phyloP scores from a whole-genome alignment of 2,329 filamentous ascomycete species.

The Botrytis hyacinthi region DNA sequence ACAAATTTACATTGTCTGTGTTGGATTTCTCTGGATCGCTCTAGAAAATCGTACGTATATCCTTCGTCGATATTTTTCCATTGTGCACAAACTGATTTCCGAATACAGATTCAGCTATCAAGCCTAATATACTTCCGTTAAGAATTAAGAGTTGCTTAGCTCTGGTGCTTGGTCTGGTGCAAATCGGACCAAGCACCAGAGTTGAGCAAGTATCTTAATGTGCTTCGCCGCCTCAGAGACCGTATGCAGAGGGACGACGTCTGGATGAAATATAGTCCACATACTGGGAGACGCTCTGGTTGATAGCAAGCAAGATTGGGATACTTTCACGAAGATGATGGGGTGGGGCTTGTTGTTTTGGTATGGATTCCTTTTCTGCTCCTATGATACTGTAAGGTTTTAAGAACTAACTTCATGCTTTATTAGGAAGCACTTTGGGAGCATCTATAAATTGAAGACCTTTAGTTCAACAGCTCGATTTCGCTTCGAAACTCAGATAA shows the following conservation, averaged over 20 bases:
- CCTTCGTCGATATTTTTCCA: fast-evolving
- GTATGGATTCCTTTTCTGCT: not conserved
- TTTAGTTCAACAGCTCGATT: not conserved
- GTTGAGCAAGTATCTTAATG: not conserved
- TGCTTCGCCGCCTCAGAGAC: not conserved
- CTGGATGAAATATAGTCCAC: not conserved
- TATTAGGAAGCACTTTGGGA: not conserved
- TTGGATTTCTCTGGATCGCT: fast-evolving
- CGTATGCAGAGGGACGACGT: not conserved
- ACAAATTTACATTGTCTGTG: not conserved
- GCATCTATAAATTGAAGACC: not conserved
- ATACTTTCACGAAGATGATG: not conserved
- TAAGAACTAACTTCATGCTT: not conserved
- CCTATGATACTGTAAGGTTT: not conserved
- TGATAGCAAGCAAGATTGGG: not conserved
- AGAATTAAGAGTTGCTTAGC: fast-evolving
- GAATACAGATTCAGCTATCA: not conserved
- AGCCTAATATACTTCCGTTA: not conserved
- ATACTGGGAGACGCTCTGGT: not conserved
- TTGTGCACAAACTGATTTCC: not conserved
- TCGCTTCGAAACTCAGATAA: not conserved
- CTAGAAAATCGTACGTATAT: not conserved
- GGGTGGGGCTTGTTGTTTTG: not conserved
- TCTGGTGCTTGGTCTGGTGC: not conserved
- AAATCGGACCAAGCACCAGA: not conserved